These are phyloP conservation scores for Tuber brumale DNA, from an alignment of 495 filamentous ascomycete genomes.

Conservation along the genomic window DNA sequence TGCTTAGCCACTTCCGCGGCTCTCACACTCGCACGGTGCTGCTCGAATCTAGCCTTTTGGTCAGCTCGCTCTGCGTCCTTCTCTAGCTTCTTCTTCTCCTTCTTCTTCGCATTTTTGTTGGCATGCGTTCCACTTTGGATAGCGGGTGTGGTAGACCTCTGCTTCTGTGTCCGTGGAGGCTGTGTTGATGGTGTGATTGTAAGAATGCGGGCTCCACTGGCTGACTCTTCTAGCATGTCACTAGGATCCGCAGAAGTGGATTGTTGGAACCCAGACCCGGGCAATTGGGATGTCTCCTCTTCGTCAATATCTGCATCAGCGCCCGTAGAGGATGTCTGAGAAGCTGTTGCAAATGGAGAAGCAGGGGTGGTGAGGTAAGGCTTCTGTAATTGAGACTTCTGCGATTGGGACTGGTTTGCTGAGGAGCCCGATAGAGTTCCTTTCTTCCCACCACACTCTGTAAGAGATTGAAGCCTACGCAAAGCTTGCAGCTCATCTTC, in stretches of 20 bases:
- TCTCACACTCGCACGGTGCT: constrained; percentile 49
- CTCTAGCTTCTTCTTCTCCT: constrained; percentile 46
- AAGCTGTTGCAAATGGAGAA: constrained; percentile 34
- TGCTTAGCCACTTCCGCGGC: constrained; percentile 37
- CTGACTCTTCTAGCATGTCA: constrained; percentile 49
- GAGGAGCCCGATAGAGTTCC: constrained; percentile 16
- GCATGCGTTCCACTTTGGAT: constrained; percentile 41
- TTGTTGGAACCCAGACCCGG: constrained; percentile 28
- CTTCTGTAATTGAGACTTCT: constrained; percentile 28
- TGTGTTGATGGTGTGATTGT: constrained; percentile 45
- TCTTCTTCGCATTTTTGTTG: constrained; percentile 51
- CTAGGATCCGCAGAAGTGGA: constrained; percentile 34
- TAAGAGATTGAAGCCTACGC: constrained; percentile 32
- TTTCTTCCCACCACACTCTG: constrained; percentile 26
- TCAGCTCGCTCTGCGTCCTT: constrained; percentile 48
- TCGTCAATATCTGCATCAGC: constrained; percentile 46
- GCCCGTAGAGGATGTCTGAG: constrained; percentile 43
- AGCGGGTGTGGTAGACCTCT: constrained; percentile 33
- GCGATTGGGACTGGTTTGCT: constrained; percentile 19
- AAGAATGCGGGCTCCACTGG: constrained; percentile 44
- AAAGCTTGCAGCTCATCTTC: constrained; percentile 31
- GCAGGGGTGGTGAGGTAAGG: constrained; percentile 15
- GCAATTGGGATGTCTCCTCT: constrained; percentile 34
- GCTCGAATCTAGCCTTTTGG: constrained; percentile 46
- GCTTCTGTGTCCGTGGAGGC: constrained; percentile 42